Base-by-base conservation (phyloP, 352 stramenopile species). In the Pythium aquatile region DNA sequence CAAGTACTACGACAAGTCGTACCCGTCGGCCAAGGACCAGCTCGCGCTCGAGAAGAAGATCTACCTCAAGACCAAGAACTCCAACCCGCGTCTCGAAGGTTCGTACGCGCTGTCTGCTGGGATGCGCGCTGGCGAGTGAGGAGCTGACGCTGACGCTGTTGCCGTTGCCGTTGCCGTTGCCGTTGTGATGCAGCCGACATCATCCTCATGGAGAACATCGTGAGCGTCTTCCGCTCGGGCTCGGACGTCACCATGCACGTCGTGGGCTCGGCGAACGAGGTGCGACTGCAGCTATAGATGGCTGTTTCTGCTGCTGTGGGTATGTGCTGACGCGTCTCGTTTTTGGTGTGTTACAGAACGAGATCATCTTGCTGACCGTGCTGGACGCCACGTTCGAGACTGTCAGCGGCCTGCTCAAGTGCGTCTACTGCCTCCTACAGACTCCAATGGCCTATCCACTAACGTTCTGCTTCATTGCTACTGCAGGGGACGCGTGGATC, bases 1-100 rank as follows among this genome's bases (percentile, higher is more conserved):
- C 72, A 97, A 97, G 81, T 97, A 96, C 79, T 97, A 96, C 60
- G 87, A 96, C 73, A 91, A 92, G 72, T 88, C 83, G 68, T 94
- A 94, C 69, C 83, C 83, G 63, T 84, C 85, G 24, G 70, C 86
- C 47, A 96, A 93, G 73, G 87, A 94, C 46, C 88, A 97, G 65
- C 72, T 92, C 37, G 81, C 76, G 47, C 83, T 97, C 44, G 90
- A 97, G 77, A 94, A 94, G 69, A 96, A 95, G 75, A 76, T 97
- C 40, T 94, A 86, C 74, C 67, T 81, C 46, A 97, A 97, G 77
- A 97, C 87, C 47, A 96, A 96, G 74, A 94, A 93, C 73, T 88
- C 82, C 24, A 96, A 85, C 44, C 73, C 88, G 60, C 85, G 89
- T 60, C 61, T 87, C 26, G 90, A 97, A 88, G 85, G 85, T 91